A percentile compares a stretch with the other conserved stretches of the same genome.
These are phyloP conservation scores for Chalara sp. DNA, from an alignment of 2,329 filamentous ascomycete species.

Conservation along the genomic window DNA sequence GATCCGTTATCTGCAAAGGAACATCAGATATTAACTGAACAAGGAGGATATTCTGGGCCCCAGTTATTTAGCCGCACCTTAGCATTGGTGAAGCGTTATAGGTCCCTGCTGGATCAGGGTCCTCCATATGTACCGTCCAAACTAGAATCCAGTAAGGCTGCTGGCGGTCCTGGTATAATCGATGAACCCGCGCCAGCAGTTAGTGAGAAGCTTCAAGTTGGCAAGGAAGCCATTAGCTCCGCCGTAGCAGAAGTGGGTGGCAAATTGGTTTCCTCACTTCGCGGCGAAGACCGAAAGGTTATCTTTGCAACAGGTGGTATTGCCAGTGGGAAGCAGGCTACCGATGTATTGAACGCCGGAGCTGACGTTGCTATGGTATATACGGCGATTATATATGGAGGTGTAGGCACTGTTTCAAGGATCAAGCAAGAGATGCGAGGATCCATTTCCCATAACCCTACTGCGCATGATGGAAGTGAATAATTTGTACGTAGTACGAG, in stretches of 20 bases:
- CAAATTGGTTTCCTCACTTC: too few relatives aligned
- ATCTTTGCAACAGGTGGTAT: conserved; percentile 94
- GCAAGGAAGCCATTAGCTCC: conserved; percentile 10
- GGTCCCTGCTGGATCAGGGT: conserved; percentile 55
- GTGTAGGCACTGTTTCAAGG: conserved; percentile 56
- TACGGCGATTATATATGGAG: conserved; percentile 64
- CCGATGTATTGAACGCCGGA: conserved; percentile 77
- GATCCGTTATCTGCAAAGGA: conserved; percentile 55
- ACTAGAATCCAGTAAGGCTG: conserved; percentile 15
- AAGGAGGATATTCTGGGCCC: conserved; percentile 86
- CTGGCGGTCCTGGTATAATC: conserved; percentile 9
- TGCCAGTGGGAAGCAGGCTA: conserved; percentile 77
- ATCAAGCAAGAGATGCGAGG: conserved; percentile 57
- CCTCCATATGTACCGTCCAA: conserved; percentile 26
- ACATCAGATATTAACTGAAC: conserved; percentile 61
- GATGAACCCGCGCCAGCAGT: conserved; percentile 29
- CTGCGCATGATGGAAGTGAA: neutral
- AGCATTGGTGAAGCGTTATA: conserved; percentile 72
- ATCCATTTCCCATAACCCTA: conserved; percentile 12
- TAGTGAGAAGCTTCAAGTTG: conserved; percentile 27
- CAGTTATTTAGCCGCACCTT: conserved; percentile 79
- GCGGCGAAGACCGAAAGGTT: conserved; percentile 49
- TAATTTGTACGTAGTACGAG: too few relatives aligned
- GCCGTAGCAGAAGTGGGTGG: neutral
- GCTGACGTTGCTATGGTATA: conserved; percentile 91